A percentile compares a stretch with the other conserved stretches of the same genome.
phyloP scores from a whole-genome alignment of 345 rosid species.

The Noccaea caerulescens region DNA sequence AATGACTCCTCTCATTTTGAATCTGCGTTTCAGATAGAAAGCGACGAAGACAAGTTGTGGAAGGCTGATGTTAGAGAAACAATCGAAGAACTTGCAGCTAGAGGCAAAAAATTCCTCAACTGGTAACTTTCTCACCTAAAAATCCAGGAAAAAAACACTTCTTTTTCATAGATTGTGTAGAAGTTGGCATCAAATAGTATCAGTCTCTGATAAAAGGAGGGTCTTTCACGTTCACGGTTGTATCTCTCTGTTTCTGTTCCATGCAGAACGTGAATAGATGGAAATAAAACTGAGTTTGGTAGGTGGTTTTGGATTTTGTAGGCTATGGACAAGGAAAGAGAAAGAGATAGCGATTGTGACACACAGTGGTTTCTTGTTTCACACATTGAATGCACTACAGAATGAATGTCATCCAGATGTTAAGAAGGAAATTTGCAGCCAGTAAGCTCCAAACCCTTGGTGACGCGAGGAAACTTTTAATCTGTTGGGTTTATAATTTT shows the following conservation, averaged over 20 bases:
- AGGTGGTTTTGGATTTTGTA: conserved; percentile 41
- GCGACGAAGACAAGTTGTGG: conserved; percentile 79
- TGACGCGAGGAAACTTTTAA: neutral
- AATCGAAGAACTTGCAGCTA: conserved; percentile 66
- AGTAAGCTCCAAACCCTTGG: conserved; percentile 50
- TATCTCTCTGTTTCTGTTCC: neutral
- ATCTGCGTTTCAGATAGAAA: conserved; percentile 64
- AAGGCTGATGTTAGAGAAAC: conserved; percentile 87
- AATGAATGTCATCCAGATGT: conserved; percentile 78
- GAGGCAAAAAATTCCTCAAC: conserved; percentile 80
- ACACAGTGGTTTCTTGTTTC: conserved; percentile 92
- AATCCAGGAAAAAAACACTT: neutral
- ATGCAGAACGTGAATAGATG: neutral
- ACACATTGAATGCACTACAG: conserved; percentile 69
- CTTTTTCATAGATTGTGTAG: neutral
- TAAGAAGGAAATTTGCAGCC: conserved; percentile 74
- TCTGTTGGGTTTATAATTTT: neutral
- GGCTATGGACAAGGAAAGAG: conserved; percentile 97
- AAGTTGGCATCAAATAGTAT: conserved; percentile 6
- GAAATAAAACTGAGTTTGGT: conserved; percentile 4
- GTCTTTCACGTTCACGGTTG: no score
- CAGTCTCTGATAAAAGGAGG: neutral
- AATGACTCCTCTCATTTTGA: conserved; percentile 37
- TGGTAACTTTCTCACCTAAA: conserved; percentile 52
- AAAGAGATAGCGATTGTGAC: conserved; percentile 98